These are phyloP conservation scores for Bipolaris oryzae DNA, from an alignment of 2,329 filamentous ascomycete species.

Conservation along the genomic window DNA sequence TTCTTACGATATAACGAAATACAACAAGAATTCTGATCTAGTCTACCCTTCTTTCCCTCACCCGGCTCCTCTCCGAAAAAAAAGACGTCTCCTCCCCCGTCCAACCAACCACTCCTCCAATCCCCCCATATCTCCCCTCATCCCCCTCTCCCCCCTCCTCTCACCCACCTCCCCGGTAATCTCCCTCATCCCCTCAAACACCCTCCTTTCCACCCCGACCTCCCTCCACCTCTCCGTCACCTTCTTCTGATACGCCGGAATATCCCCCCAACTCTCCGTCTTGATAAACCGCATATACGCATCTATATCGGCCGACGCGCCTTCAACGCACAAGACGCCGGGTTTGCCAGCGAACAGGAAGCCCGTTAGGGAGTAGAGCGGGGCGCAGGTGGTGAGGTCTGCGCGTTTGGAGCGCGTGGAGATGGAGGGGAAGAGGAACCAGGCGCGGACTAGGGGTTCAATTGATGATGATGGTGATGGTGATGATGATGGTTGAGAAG, in stretches of 20 bases:
- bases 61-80: too few relatives aligned
- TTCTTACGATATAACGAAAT: too few relatives aligned
- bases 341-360: slow-evolving; percentile 67
- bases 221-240: slow-evolving; percentile 63
- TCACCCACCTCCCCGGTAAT: slow-evolving; percentile 60
- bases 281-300: slow-evolving; percentile 69
- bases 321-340: slow-evolving; percentile 61
- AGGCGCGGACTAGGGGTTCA: slow-evolving; percentile 56
- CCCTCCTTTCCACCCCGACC: slow-evolving; percentile 42
- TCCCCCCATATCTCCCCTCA: slow-evolving; percentile 61
- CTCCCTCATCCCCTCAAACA: slow-evolving; percentile 63
- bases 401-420: slow-evolving; percentile 64
- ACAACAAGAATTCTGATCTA: too few relatives aligned
- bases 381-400: slow-evolving; percentile 62
- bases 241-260: slow-evolving; percentile 66
- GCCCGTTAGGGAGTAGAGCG: slow-evolving; percentile 60
- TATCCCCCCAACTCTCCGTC: slow-evolving; percentile 67
- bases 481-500: neutral
- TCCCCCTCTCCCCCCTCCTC: slow-evolving; percentile 57
- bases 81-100: slow-evolving; percentile 36
- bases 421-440: slow-evolving; percentile 69
- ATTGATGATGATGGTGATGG: too few relatives aligned
- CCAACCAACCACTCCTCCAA: slow-evolving; percentile 58
- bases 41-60: slow-evolving; percentile 12
- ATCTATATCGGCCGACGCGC: slow-evolving; percentile 56